Conservation (phyloP, 73 alveolate species). For the Paramecium octaurelia region DNA sequence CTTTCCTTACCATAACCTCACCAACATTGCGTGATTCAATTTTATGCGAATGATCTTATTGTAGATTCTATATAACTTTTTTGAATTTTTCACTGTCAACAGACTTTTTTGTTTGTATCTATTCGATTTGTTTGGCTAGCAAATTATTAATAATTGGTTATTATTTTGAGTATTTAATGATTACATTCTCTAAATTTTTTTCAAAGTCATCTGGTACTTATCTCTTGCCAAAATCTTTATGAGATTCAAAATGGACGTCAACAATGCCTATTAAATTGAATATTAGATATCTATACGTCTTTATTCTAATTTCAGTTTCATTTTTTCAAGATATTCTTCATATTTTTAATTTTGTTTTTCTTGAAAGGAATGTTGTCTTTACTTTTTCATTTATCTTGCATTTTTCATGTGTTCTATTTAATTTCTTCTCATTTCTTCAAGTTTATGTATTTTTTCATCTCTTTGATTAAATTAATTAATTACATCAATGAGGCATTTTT, state of each 20-base stretch:
- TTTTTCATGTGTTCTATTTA: not conserved
- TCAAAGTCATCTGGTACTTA: not conserved
- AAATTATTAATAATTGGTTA: not conserved
- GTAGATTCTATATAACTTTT: not conserved
- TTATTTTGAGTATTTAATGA: not conserved
- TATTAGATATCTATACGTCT: not conserved
- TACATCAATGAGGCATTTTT: not conserved
- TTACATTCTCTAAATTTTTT: not conserved
- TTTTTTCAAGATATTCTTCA: not conserved
- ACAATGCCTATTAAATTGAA: not conserved
- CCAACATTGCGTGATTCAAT: not conserved
- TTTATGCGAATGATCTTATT: not conserved
- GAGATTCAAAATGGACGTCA: not conserved
- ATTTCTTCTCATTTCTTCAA: conserved; percentile 1
- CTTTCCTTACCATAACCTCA: not conserved
- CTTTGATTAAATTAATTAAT: not conserved
- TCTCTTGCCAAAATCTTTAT: not conserved
- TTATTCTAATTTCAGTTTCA: not conserved
- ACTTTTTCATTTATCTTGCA: not conserved
- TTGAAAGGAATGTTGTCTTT: conserved; percentile 17
- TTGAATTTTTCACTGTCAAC: not conserved
- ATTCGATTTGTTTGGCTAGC: not conserved
- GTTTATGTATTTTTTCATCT: not conserved
- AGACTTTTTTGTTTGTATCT: not conserved
- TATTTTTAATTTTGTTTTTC: not conserved